These are phyloP conservation scores for Cercospora sojina DNA, from an alignment of 2,329 filamentous ascomycete species.

Conservation along the genomic window DNA sequence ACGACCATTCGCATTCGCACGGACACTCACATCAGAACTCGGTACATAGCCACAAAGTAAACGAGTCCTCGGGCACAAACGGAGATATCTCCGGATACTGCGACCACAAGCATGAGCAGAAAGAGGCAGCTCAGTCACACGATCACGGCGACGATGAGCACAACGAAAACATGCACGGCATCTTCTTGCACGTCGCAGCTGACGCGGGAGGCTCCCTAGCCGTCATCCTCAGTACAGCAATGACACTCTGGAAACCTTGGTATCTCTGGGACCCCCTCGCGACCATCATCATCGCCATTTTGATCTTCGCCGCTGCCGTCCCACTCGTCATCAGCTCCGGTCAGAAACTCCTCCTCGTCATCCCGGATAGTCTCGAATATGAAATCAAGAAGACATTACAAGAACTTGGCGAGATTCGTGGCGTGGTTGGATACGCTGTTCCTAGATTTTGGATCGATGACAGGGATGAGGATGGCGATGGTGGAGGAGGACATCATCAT, in stretches of 20 bases:
- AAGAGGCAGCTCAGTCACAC: slow-evolving; percentile 18
- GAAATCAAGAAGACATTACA: slow-evolving; percentile 80
- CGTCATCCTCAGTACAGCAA: slow-evolving; percentile 84
- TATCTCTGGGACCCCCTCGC: slow-evolving; percentile 92
- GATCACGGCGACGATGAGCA: slow-evolving; percentile 48
- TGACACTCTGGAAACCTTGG: slow-evolving; percentile 88
- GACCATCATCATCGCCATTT: slow-evolving; percentile 85
- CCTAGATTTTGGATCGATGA: slow-evolving; percentile 95
- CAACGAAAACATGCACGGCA: slow-evolving; percentile 98
- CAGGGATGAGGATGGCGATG: slow-evolving; percentile 43
- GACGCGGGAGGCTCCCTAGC: slow-evolving; percentile 93
- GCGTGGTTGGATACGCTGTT: slow-evolving; percentile 80
- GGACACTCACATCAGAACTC: slow-evolving; percentile 13
- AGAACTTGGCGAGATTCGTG: slow-evolving; percentile 76
- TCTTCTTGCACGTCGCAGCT: slow-evolving; percentile 91
- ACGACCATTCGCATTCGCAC: slow-evolving; percentile 50
- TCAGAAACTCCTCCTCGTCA: slow-evolving; percentile 75
- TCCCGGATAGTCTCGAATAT: slow-evolving; percentile 85
- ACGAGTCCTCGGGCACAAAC: slow-evolving; percentile 16
- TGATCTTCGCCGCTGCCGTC: slow-evolving; percentile 90
- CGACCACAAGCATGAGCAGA: slow-evolving; percentile 14
- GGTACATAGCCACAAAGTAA: slow-evolving; percentile 15
- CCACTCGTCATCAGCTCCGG: slow-evolving; percentile 85
- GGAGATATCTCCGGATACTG: slow-evolving; percentile 21
- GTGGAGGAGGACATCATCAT: slow-evolving; percentile 37